phyloP scores from a whole-genome alignment of 805 yeast species.

The Wickerhamomyces kurtzmanii region DNA sequence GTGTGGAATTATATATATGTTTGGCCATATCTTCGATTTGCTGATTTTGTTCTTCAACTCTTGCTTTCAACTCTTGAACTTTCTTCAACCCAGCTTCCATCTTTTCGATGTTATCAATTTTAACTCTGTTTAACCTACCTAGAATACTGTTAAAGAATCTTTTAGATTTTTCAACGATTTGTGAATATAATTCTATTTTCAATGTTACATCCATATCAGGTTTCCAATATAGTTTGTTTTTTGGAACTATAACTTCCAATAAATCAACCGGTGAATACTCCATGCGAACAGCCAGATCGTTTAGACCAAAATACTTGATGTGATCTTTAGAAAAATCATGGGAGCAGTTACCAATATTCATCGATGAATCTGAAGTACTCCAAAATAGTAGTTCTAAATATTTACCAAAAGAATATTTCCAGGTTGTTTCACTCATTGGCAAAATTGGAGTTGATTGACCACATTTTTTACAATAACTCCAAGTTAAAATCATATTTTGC shows the following conservation, averaged over 20 bases:
- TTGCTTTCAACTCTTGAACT: conserved; percentile 46
- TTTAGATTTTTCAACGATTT: conserved; percentile 41
- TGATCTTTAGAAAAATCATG: conserved; percentile 82
- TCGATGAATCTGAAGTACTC: conserved; percentile 43
- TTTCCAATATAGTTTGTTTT: conserved; percentile 58
- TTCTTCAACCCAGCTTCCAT: conserved; percentile 57
- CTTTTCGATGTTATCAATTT: conserved; percentile 62
- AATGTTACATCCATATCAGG: conserved; percentile 60
- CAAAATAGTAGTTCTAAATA: conserved; percentile 82
- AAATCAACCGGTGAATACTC: conserved; percentile 69
- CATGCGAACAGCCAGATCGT: conserved; percentile 68
- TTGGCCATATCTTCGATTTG: conserved; percentile 35
- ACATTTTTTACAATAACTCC: conserved; percentile 88
- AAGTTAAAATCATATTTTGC: conserved; percentile 66
- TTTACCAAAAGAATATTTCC: conserved; percentile 90
- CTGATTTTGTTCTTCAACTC: conserved; percentile 40
- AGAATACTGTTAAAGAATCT: conserved; percentile 66
- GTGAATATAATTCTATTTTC: conserved; percentile 52
- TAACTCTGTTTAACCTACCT: conserved; percentile 66
- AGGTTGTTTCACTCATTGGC: conserved; percentile 78
- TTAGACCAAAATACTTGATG: conserved; percentile 73
- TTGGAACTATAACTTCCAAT: conserved; percentile 75
- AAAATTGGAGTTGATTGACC: conserved; percentile 63
- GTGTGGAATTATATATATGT: conserved; percentile 40
- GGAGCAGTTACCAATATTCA: conserved; percentile 56